phyloP scores from a whole-genome alignment of 768 basidiomycete genomes.

The Termitomyces sp. region DNA sequence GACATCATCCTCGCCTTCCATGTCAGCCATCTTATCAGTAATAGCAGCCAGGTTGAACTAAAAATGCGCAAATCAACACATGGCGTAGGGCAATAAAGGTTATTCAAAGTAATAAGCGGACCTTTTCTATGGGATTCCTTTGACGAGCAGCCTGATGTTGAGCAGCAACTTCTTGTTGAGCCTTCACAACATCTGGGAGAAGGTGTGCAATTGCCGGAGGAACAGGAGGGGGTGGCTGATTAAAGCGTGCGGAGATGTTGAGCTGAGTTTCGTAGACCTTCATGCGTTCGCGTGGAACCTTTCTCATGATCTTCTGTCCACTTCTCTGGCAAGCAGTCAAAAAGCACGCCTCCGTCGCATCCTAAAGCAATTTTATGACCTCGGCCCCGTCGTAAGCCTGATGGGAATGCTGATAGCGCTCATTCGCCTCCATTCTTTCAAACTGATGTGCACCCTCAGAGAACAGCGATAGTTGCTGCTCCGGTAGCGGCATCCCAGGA shows the following conservation, averaged over 20 bases:
- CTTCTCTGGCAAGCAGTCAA: slow-evolving; percentile 28
- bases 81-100: too few relatives aligned
- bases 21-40: too few relatives aligned
- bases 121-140: too few relatives aligned
- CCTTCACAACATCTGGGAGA: slow-evolving; percentile 87
- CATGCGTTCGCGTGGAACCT: slow-evolving; percentile 71
- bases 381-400: slow-evolving; percentile 42
- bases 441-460: slow-evolving; percentile 2
- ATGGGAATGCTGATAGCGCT: slow-evolving; percentile 44
- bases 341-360: slow-evolving; percentile 22
- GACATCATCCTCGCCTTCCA: too few relatives aligned
- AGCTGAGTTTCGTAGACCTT: slow-evolving; percentile 98
- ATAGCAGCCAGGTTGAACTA: too few relatives aligned
- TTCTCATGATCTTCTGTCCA: slow-evolving; percentile 42
- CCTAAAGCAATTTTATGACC: slow-evolving; percentile 43
- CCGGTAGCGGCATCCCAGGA: neutral
- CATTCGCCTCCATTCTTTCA: slow-evolving; percentile 27
- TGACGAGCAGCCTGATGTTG: too few relatives aligned
- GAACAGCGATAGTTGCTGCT: slow-evolving; percentile 8
- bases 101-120: too few relatives aligned
- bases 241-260: slow-evolving; percentile 85
- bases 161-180: slow-evolving; percentile 79
- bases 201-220: slow-evolving; percentile 84
- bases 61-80: too few relatives aligned
- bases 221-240: slow-evolving; percentile 91